Evolutionary conservation across 164 flowering plant genomes (phyloP).

Genomic region (Sedum album): DNA sequence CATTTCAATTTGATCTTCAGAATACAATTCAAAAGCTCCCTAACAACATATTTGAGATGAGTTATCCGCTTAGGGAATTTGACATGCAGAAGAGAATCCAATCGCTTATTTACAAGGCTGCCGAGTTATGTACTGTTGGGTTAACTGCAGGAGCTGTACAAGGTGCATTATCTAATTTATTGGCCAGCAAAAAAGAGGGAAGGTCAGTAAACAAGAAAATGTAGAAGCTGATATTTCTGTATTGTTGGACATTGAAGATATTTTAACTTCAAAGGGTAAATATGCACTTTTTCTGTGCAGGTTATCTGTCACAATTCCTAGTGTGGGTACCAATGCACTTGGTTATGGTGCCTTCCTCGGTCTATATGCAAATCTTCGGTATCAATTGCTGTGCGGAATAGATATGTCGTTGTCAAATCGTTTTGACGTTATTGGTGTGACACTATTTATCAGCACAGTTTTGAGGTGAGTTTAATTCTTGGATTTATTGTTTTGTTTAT

Average conservation of each 20-base stretch:
- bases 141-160: conserved; percentile 75
- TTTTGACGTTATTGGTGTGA: conserved; percentile 90
- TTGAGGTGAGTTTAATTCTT: conserved; percentile 44
- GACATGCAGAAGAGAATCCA: conserved; percentile 77
- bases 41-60: conserved; percentile 88
- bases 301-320: conserved; percentile 76
- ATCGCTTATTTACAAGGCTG: conserved; percentile 80
- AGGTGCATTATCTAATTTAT: conserved; percentile 56
- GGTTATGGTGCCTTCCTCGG: conserved; percentile 96
- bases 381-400: conserved; percentile 75
- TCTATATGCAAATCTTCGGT: conserved; percentile 69
- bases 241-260: background rate
- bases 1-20: conserved; percentile 82
- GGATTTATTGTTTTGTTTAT: background rate
- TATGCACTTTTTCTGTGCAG: conserved; percentile 23
- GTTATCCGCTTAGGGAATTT: conserved; percentile 82
- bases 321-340: conserved; percentile 61
- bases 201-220: conserved; percentile 29
- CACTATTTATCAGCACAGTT: conserved; percentile 57
- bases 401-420: conserved; percentile 56
- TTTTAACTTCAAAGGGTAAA: background rate
- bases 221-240: background rate
- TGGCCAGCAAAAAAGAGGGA: conserved; percentile 61
- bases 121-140: conserved; percentile 78
- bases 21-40: conserved; percentile 96